A percentile compares a stretch with the other conserved stretches of the same genome.
These are phyloP conservation scores for Trichosanthes cucumerina DNA, from an alignment of 306 rosid species.

Conservation along the genomic window DNA sequence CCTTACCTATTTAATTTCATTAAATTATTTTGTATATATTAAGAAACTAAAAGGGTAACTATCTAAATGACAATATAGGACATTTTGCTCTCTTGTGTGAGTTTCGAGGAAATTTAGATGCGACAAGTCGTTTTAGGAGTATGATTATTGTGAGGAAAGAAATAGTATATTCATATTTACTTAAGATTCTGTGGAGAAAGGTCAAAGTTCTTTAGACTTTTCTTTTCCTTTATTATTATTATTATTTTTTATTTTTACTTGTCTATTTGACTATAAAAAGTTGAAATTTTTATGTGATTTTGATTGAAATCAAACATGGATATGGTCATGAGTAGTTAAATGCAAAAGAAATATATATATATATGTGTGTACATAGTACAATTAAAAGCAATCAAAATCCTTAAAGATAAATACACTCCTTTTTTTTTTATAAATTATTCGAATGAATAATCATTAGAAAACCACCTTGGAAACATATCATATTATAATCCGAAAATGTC, in stretches of 20 bases:
- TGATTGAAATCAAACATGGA: background rate
- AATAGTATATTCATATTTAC: constrained; percentile 1
- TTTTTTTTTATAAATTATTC: background rate
- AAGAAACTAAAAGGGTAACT: background rate
- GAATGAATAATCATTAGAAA: background rate
- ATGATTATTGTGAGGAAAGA: background rate
- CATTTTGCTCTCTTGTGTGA: background rate
- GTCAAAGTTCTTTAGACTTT: constrained; percentile 6
- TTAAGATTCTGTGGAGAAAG: constrained; percentile 3
- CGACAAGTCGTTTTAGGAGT: background rate
- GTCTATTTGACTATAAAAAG: constrained; percentile 7
- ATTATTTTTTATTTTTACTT: background rate
- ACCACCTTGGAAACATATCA: background rate
- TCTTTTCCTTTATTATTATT: background rate
- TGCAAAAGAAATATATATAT: background rate
- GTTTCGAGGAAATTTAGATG: background rate
- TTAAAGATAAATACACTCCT: background rate
- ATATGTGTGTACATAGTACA: background rate
- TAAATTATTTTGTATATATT: background rate
- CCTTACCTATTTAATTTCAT: too few species aligned
- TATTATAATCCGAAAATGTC: background rate
- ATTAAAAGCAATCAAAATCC: background rate
- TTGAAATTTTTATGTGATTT: background rate
- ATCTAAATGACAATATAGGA: background rate
- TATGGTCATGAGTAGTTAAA: background rate